Percentiles rank a stretch among this genome's conserved stretches.
These are phyloP conservation scores for Trichoderma arundinaceum DNA, from an alignment of 2,329 filamentous ascomycete species.

Conservation along the genomic window DNA sequence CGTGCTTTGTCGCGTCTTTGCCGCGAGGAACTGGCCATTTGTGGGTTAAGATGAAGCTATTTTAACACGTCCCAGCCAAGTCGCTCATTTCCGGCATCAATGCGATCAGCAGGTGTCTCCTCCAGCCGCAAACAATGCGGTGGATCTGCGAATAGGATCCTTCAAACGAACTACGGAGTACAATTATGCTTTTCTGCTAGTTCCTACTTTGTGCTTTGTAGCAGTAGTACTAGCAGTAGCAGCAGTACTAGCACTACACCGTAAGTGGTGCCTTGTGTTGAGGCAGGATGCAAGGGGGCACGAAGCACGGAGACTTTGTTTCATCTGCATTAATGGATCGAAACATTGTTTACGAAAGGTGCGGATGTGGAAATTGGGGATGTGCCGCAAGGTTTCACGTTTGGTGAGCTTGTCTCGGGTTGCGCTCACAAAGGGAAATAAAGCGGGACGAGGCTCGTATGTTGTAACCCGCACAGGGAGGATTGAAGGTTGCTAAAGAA, in stretches of 20 bases:
- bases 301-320: conserved; percentile 7
- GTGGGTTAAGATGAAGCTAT: conserved; percentile 22
- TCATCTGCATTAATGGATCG: conserved; percentile 11
- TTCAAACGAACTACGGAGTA: not conserved
- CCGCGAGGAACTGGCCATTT: not conserved
- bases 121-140: conserved; percentile 7
- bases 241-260: no score
- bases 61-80: conserved; percentile 17
- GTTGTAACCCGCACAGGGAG: not conserved
- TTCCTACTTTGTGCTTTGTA: not conserved
- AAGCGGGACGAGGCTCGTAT: conserved; percentile 9
- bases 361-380: conserved; percentile 25
- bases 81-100: conserved; percentile 29
- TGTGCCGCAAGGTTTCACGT: conserved; percentile 28
- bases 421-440: not conserved
- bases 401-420: conserved; percentile 27
- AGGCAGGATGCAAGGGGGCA: not conserved
- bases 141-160: conserved; percentile 6
- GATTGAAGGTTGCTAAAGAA: not conserved
- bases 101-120: conserved; percentile 13
- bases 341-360: conserved; percentile 15
- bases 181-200: not conserved
- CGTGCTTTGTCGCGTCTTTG: not conserved
- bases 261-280: not conserved
- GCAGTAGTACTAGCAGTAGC: no score